Percentiles rank a stretch among this genome's conserved stretches.
phyloP scores from a whole-genome alignment of 2,329 filamentous ascomycete genomes.

The Emergomyces orientalis region DNA sequence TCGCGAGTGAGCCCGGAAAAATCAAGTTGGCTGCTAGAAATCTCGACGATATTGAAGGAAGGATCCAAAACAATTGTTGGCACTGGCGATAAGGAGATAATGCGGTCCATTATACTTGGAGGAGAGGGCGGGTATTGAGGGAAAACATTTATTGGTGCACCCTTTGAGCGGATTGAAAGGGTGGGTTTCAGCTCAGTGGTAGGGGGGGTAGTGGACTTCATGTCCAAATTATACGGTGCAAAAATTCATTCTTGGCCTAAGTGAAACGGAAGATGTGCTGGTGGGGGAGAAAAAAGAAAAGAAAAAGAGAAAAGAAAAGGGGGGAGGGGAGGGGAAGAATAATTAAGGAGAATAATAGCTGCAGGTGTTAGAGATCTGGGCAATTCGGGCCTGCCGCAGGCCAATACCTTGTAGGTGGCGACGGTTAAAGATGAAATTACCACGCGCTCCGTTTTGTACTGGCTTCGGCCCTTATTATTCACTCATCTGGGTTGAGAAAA shows the following conservation, averaged over 20 bases:
- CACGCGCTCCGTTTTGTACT: not conserved
- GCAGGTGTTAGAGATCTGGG: not conserved
- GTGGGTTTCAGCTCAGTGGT: not conserved
- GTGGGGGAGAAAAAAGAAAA: not conserved
- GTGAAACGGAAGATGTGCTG: too few relatives aligned
- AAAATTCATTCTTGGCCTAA: not conserved
- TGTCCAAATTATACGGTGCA: not conserved
- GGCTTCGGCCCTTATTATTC: too few relatives aligned
- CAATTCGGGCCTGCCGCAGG: too few relatives aligned
- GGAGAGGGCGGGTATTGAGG: not conserved
- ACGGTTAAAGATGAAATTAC: not conserved
- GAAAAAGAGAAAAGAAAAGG: not conserved
- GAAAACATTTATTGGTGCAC: not conserved
- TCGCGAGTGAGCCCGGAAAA: conserved; percentile 28
- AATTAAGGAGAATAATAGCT: not conserved
- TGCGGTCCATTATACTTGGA: conserved; percentile 15
- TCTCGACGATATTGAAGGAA: conserved; percentile 30
- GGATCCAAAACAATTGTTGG: conserved; percentile 34
- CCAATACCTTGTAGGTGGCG: not conserved
- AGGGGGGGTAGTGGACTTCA: not conserved
- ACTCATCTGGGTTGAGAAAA: not conserved
- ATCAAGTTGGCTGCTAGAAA: conserved; percentile 37
- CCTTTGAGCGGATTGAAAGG: not conserved
- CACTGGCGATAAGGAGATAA: conserved; percentile 25
- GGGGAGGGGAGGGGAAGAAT: too few relatives aligned